These are phyloP conservation scores for Penicillium sp. DNA, from an alignment of 2,329 filamentous ascomycete species.

Conservation along the genomic window DNA sequence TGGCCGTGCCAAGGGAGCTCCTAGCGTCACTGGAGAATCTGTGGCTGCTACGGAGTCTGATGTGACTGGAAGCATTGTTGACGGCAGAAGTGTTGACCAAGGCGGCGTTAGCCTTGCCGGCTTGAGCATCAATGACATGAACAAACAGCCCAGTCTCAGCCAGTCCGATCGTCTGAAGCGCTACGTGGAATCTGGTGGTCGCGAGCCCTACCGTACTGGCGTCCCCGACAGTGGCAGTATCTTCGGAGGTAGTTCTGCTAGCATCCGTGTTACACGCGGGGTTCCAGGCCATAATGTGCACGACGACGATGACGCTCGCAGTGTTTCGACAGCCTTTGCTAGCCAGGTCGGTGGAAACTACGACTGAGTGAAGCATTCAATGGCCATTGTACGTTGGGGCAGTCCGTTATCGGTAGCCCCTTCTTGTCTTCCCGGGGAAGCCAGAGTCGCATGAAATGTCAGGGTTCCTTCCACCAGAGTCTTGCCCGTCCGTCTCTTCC, in stretches of 20 bases:
- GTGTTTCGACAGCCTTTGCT: conserved; percentile 92
- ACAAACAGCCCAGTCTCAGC: conserved; percentile 70
- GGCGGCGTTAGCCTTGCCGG: conserved; percentile 86
- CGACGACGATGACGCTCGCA: conserved; percentile 86
- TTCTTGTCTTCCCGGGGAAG: conserved; percentile 13
- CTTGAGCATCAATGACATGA: conserved; percentile 68
- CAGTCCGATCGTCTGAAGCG: conserved; percentile 90
- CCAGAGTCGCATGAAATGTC: conserved; percentile 17
- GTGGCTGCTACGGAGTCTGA: conserved; percentile 90
- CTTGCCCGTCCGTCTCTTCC: conserved; percentile 20
- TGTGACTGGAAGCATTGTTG: conserved; percentile 72
- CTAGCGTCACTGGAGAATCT: conserved; percentile 86
- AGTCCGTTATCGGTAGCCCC: not conserved
- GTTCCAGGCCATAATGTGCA: conserved; percentile 47
- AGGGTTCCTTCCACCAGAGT: conserved; percentile 19
- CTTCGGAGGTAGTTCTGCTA: conserved; percentile 60
- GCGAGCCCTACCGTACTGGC: conserved; percentile 53
- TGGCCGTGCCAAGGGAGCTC: conserved; percentile 63
- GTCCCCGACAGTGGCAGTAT: conserved; percentile 61
- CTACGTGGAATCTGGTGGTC: conserved; percentile 83
- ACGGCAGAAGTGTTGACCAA: conserved; percentile 67
- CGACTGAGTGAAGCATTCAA: conserved; percentile 48
- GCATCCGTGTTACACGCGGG: conserved; percentile 49
- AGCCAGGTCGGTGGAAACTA: conserved; percentile 78
- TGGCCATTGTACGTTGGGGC: not conserved